Conservation (phyloP, 805 yeast species). For the Grigorovia transvaalensis region DNA sequence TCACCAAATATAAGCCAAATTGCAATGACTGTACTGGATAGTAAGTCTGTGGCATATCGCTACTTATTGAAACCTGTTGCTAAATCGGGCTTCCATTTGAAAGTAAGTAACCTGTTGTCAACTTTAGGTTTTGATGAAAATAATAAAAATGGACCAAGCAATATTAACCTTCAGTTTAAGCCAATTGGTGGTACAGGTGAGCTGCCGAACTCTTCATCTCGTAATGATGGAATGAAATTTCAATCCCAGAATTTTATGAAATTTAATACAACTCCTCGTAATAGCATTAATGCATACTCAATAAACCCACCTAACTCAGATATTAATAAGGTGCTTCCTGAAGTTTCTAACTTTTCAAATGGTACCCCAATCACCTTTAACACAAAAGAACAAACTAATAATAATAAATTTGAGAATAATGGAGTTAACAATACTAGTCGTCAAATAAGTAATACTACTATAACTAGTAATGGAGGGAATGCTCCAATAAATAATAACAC, state of each 20-base stretch:
- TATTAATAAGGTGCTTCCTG: background rate
- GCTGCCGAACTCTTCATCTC: background rate
- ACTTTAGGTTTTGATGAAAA: background rate
- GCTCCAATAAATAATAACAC: background rate
- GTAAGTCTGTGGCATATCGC: conserved; percentile 17
- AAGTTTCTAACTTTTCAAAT: background rate
- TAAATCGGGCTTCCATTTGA: conserved; percentile 22
- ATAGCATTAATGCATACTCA: background rate
- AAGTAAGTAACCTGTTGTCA: conserved; percentile 6
- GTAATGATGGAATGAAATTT: background rate
- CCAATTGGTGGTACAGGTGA: background rate
- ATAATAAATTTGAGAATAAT: background rate
- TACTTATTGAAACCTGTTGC: conserved; percentile 17
- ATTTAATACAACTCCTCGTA: background rate
- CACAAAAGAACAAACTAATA: background rate
- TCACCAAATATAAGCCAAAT: conserved; percentile 40
- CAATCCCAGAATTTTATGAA: background rate
- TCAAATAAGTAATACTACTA: background rate
- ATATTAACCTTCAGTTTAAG: background rate
- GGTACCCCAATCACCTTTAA: background rate
- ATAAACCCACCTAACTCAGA: background rate
- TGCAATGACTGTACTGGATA: conserved; percentile 10
- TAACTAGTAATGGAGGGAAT: background rate
- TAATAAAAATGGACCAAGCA: background rate
- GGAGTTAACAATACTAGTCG: background rate